These are phyloP conservation scores for Gamsiella multidivaricata DNA, from an alignment of 192 early-diverging fungal species.

Conservation along the genomic window DNA sequence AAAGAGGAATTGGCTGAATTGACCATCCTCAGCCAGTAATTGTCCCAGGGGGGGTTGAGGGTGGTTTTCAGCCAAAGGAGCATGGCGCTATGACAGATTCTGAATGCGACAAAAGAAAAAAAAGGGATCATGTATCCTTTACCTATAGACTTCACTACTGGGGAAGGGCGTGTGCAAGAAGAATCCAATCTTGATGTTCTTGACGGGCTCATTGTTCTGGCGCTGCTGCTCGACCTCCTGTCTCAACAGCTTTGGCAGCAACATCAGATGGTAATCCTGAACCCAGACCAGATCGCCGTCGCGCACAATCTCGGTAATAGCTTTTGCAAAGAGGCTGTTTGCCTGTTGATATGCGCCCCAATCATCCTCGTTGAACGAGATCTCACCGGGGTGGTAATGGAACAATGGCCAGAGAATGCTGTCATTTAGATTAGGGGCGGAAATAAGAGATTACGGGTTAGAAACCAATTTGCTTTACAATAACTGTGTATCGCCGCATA, in stretches of 20 bases:
- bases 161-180: conserved; percentile 99
- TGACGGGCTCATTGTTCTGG: conserved; percentile 48
- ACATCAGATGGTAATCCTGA: conserved; percentile 99
- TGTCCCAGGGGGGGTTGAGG: too few species aligned
- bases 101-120: too few species aligned
- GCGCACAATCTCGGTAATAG: conserved; percentile 83
- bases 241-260: conserved; percentile 89
- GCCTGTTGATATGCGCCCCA: conserved; percentile 96
- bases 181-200: conserved; percentile 95
- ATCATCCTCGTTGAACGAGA: conserved; percentile 92
- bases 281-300: conserved; percentile 93
- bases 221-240: conserved; percentile 64
- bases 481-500: too few species aligned
- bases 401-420: conserved; percentile 99
- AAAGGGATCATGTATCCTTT: too few species aligned
- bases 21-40: too few species aligned
- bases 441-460: neutral
- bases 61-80: too few species aligned
- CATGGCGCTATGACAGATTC: too few species aligned
- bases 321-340: conserved; percentile 94
- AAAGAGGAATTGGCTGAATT: too few species aligned
- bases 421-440: neutral
- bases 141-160: conserved; percentile 95
- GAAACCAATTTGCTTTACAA: neutral
- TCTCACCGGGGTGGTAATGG: conserved; percentile 99